Conservation (phyloP, 306 rosid species). For the Begonia fuchsioides region DNA sequence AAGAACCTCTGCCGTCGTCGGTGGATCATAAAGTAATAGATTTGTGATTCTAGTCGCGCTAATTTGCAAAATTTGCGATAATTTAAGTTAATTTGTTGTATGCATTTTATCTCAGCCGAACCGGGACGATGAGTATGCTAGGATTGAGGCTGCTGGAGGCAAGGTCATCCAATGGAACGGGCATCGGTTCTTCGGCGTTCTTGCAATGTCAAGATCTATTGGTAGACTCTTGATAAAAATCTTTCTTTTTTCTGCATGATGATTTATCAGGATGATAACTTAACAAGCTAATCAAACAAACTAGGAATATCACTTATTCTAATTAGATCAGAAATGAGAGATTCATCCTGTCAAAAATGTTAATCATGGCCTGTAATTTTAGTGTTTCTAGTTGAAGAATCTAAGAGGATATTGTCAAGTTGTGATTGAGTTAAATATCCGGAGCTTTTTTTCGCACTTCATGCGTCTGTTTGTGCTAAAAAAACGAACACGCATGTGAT, state of each 20-base stretch:
- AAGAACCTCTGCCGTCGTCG: conserved; percentile 39
- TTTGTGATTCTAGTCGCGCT: conserved; percentile 5
- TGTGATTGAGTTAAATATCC: too few relatives aligned
- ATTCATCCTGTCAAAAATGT: too few relatives aligned
- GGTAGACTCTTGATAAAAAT: conserved; percentile 7
- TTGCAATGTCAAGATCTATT: conserved; percentile 42
- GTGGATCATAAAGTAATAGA: conserved; percentile 35
- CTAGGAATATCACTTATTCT: too few relatives aligned
- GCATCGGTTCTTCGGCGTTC: conserved; percentile 43
- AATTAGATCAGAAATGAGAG: too few relatives aligned
- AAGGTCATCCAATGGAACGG: conserved; percentile 47
- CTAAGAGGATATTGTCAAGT: too few relatives aligned
- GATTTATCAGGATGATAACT: too few relatives aligned
- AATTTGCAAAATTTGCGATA: neutral
- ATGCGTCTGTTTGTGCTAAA: too few relatives aligned
- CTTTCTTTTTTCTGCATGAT: too few relatives aligned
- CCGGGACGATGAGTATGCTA: conserved; percentile 33
- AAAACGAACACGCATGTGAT: conserved; percentile 14
- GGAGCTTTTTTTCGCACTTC: too few relatives aligned
- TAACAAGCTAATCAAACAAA: too few relatives aligned
- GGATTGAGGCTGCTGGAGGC: conserved; percentile 49
- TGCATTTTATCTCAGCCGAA: conserved; percentile 21
- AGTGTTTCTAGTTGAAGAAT: too few relatives aligned
- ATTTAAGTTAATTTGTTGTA: neutral
- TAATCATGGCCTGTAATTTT: too few relatives aligned